Conservation (phyloP, 768 basidiomycete species). For the Suillus discolor region DNA sequence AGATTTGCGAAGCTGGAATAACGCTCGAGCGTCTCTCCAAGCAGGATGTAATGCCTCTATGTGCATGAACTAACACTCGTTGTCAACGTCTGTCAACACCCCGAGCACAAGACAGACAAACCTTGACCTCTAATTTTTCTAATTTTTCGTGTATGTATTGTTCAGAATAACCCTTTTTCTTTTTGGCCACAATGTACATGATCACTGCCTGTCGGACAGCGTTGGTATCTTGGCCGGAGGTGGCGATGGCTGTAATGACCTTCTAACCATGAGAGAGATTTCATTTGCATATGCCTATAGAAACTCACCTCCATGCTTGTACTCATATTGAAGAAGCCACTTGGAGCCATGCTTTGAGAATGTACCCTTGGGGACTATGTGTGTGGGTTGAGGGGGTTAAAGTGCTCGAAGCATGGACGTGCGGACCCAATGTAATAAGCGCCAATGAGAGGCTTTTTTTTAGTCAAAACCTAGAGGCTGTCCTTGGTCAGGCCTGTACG, state of each 20-base stretch:
- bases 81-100: background rate
- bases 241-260: background rate
- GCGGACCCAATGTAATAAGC: background rate
- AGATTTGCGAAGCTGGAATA: constrained; percentile 2
- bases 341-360: background rate
- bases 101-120: background rate
- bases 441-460: background rate
- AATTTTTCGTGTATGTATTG: background rate
- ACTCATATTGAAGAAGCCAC: background rate
- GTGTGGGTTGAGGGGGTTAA: background rate
- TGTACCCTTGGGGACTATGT: background rate
- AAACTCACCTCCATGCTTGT: background rate
- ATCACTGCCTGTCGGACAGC: background rate
- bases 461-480: background rate
- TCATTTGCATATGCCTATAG: background rate
- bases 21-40: constrained; percentile 1
- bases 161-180: background rate
- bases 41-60: background rate
- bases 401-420: background rate
- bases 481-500: background rate
- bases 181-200: constrained; percentile 1
- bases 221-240: background rate
- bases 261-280: background rate
- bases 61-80: background rate
- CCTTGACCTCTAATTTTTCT: background rate